These are phyloP conservation scores for Monotropa hypopitys DNA, from an alignment of 179 eudicot species.

Conservation along the genomic window DNA sequence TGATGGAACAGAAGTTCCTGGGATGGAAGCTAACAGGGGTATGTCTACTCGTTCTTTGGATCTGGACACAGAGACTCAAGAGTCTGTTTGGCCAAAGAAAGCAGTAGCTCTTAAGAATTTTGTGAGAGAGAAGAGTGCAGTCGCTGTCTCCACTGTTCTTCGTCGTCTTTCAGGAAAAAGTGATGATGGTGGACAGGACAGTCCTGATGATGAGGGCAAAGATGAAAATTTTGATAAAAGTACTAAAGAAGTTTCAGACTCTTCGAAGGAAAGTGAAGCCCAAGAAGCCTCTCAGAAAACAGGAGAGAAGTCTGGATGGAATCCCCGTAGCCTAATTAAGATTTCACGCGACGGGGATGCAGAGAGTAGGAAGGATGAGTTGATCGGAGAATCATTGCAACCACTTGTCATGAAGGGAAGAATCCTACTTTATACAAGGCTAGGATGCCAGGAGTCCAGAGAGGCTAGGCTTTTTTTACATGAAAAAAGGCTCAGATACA, in stretches of 20 bases:
- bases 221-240: conserved; percentile 2
- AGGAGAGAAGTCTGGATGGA: conserved; percentile 25
- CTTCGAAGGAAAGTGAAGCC: conserved; percentile 13
- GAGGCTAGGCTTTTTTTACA: conserved; percentile 30
- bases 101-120: conserved; percentile 27
- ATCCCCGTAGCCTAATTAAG: conserved; percentile 27
- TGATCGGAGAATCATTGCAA: conserved; percentile 9
- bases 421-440: conserved; percentile 31
- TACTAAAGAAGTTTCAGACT: conserved; percentile 11
- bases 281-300: conserved; percentile 18
- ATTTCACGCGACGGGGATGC: conserved; percentile 20
- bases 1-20: conserved; percentile 41
- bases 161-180: conserved; percentile 35
- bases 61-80: conserved; percentile 11
- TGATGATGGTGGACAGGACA: conserved; percentile 22
- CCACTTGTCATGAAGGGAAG: conserved; percentile 34
- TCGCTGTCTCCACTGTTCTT: conserved; percentile 31
- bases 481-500: conserved; percentile 29
- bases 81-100: conserved; percentile 31
- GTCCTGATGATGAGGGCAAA: conserved; percentile 17
- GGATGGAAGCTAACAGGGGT: conserved; percentile 26
- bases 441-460: conserved; percentile 33
- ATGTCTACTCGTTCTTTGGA: conserved; percentile 17
- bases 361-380: conserved; percentile 18
- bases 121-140: conserved; percentile 28